These are phyloP conservation scores for Steccherinum ochraceum DNA, from an alignment of 768 basidiomycete genomes.

Conservation along the genomic window DNA sequence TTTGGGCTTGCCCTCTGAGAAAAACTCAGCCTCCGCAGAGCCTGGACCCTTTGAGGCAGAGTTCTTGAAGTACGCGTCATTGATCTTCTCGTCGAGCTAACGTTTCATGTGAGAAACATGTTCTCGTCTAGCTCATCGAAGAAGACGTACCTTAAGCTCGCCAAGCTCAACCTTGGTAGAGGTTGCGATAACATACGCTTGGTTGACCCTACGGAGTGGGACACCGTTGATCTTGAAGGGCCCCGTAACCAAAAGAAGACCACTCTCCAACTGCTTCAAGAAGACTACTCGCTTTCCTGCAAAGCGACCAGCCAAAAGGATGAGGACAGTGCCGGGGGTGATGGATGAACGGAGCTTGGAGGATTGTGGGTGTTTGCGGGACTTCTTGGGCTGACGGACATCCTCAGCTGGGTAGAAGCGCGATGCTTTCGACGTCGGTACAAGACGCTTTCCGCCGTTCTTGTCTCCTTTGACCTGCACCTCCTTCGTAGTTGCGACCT, in stretches of 20 bases:
- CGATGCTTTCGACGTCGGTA: slow-evolving; percentile 80
- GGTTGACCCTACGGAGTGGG: slow-evolving; percentile 94
- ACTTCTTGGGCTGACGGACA: slow-evolving; percentile 84
- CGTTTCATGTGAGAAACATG: background rate
- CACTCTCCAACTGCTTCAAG: slow-evolving; percentile 91
- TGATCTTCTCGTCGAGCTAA: slow-evolving; percentile 84
- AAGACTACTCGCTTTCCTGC: slow-evolving; percentile 97
- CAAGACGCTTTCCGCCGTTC: slow-evolving; percentile 83
- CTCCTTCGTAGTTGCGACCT: slow-evolving; percentile 60
- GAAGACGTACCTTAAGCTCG: slow-evolving; percentile 56
- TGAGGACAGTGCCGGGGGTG: slow-evolving; percentile 90
- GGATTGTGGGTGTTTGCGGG: slow-evolving; percentile 79
- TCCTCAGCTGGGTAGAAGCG: slow-evolving; percentile 96
- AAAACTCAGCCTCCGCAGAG: slow-evolving; percentile 96
- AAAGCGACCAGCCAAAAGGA: slow-evolving; percentile 97
- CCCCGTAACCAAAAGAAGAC: slow-evolving; percentile 91
- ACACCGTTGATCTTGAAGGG: slow-evolving; percentile 99
- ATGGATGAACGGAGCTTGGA: slow-evolving; percentile 80
- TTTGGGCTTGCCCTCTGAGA: slow-evolving; percentile 89
- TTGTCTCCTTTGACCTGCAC: slow-evolving; percentile 83
- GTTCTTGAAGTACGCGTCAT: slow-evolving; percentile 93
- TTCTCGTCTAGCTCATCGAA: slow-evolving; percentile 3
- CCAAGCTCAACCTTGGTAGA: slow-evolving; percentile 87
- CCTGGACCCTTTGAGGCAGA: slow-evolving; percentile 55
- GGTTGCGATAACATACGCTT: slow-evolving; percentile 98